These are phyloP conservation scores for Furcasterigmium furcatum DNA, from an alignment of 2,329 filamentous ascomycete genomes.

Conservation along the genomic window DNA sequence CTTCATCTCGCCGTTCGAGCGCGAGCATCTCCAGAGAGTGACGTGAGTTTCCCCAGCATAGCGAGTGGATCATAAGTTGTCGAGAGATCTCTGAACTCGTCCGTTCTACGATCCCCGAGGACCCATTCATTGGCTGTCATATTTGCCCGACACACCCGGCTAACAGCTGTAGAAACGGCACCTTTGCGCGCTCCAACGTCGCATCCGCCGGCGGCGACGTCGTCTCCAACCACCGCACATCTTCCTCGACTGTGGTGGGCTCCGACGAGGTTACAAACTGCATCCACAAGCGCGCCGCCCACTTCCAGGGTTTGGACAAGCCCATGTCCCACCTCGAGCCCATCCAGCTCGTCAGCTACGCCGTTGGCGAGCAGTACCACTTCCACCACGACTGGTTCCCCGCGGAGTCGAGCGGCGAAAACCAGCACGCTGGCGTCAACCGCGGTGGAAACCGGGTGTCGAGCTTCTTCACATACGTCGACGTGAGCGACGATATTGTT, in stretches of 20 bases:
- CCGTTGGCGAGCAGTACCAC: constrained; percentile 31
- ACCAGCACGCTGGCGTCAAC: constrained; percentile 17
- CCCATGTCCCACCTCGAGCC: constrained; percentile 29
- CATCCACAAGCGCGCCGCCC: constrained; percentile 32
- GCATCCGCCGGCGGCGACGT: constrained; percentile 22
- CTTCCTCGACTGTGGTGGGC: constrained; percentile 31
- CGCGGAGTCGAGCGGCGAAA: constrained; percentile 17
- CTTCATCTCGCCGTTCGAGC: constrained; percentile 31
- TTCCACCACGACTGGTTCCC: constrained; percentile 40
- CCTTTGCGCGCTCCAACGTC: constrained; percentile 31
- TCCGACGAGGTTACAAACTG: constrained; percentile 30
- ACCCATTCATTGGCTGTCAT: too few relatives aligned
- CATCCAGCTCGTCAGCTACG: constrained; percentile 35
- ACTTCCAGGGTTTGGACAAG: constrained; percentile 33
- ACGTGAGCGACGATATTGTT: constrained; percentile 27
- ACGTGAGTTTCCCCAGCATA: constrained; percentile 21
- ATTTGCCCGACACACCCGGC: too few relatives aligned
- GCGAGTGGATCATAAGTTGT: too few relatives aligned
- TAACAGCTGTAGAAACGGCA: constrained; percentile 23
- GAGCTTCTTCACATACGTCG: constrained; percentile 37
- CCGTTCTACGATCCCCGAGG: too few relatives aligned
- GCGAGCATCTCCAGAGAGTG: constrained; percentile 26
- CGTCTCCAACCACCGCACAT: constrained; percentile 24
- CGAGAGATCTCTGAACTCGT: too few relatives aligned
- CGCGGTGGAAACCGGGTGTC: constrained; percentile 32